A percentile compares a stretch with the other conserved stretches of the same genome.
Conservation (phyloP, 1,284 basidiomycete species). For the Blastosporella zonata region DNA sequence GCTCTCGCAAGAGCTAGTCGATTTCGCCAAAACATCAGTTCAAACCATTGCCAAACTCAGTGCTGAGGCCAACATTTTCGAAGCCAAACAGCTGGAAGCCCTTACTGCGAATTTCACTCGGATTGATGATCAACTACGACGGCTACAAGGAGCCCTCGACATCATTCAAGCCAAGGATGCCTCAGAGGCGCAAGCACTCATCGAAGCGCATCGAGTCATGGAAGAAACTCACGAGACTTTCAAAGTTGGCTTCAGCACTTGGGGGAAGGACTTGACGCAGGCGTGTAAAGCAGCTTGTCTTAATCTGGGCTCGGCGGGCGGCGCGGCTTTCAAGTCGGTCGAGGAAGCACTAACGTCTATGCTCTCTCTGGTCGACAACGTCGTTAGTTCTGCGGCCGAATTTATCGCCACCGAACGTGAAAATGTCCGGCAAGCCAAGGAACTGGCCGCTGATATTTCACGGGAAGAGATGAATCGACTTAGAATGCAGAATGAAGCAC, state of each 20-base stretch:
- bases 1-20: slow-evolving; percentile 58
- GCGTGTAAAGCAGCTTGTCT: slow-evolving; percentile 46
- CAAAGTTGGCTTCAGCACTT: slow-evolving; percentile 48
- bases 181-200: slow-evolving; percentile 52
- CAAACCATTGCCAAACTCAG: slow-evolving; percentile 54
- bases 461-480: slow-evolving; percentile 65
- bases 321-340: slow-evolving; percentile 46
- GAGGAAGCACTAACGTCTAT: slow-evolving; percentile 53
- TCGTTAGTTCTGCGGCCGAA: slow-evolving; percentile 56
- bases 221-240: slow-evolving; percentile 53
- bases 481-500: slow-evolving; percentile 68
- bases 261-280: slow-evolving; percentile 50
- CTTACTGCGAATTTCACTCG: slow-evolving; percentile 50
- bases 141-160: slow-evolving; percentile 56
- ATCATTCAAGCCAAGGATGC: slow-evolving; percentile 56
- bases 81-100: slow-evolving; percentile 53
- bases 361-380: slow-evolving; percentile 54
- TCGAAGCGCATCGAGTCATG: slow-evolving; percentile 44
- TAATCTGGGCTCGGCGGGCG: slow-evolving; percentile 42
- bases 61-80: slow-evolving; percentile 54
- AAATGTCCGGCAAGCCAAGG: slow-evolving; percentile 48
- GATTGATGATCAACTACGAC: slow-evolving; percentile 60
- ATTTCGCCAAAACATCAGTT: slow-evolving; percentile 58
- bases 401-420: slow-evolving; percentile 58
- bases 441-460: slow-evolving; percentile 48